These are phyloP conservation scores for Rhodamnia argentea DNA, from an alignment of 345 rosid species.

Conservation along the genomic window DNA sequence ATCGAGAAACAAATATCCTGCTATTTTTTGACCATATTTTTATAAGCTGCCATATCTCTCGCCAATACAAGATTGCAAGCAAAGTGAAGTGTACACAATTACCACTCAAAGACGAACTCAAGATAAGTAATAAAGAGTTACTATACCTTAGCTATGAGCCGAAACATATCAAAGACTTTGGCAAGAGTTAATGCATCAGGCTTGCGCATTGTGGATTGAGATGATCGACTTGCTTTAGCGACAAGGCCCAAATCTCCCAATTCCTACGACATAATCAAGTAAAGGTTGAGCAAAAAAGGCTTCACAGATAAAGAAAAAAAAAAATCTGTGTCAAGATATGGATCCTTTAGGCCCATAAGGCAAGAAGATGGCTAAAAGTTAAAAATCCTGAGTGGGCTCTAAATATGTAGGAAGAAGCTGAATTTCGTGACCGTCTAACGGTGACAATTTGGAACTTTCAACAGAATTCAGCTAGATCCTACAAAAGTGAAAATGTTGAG, in stretches of 20 bases:
- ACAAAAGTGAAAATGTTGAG: background rate
- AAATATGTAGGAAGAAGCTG: background rate
- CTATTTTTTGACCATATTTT: background rate
- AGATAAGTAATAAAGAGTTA: background rate
- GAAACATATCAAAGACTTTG: constrained; percentile 72
- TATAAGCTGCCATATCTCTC: background rate
- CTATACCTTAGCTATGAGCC: constrained; percentile 77
- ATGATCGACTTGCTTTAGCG: constrained; percentile 86
- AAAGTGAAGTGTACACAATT: background rate
- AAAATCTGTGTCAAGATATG: background rate
- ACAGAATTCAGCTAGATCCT: background rate
- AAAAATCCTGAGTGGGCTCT: background rate
- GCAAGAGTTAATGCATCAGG: constrained; percentile 73
- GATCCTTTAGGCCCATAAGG: background rate
- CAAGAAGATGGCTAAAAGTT: background rate
- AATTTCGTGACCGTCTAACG: background rate
- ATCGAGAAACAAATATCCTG: background rate
- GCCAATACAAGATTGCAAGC: background rate
- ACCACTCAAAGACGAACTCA: background rate
- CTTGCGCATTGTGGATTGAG: constrained; percentile 86
- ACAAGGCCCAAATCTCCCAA: constrained; percentile 92
- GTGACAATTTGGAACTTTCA: background rate
- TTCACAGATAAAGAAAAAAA: background rate
- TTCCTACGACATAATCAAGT: constrained; percentile 24
- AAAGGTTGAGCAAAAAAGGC: background rate